phyloP scores from a whole-genome alignment of 768 basidiomycete species.

The Kwoniella shandongensis region DNA sequence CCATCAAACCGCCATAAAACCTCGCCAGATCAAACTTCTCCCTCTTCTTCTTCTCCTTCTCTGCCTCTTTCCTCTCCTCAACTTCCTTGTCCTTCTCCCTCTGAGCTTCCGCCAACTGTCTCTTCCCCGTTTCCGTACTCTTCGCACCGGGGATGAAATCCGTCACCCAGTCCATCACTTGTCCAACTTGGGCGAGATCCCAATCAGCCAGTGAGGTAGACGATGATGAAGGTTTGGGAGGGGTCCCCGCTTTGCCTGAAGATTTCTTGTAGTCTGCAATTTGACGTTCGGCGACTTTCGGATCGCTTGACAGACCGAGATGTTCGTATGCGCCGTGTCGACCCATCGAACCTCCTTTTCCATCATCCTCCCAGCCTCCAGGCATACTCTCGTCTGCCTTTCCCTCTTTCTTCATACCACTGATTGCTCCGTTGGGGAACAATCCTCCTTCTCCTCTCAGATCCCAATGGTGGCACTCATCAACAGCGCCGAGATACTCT shows the following conservation, averaged over 20 bases:
- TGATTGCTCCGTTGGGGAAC: slow-evolving; percentile 38
- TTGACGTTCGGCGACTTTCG: slow-evolving; percentile 1
- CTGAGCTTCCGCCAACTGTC: slow-evolving; percentile 46
- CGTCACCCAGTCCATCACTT: slow-evolving; percentile 54
- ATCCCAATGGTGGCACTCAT: slow-evolving; percentile 95
- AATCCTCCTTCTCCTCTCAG: slow-evolving; percentile 79
- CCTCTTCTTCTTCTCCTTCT: slow-evolving; percentile 35
- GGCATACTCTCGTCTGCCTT: slow-evolving; percentile 29
- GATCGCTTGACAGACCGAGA: slow-evolving; percentile 58
- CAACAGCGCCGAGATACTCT: slow-evolving; percentile 84
- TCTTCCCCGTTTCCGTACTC: slow-evolving; percentile 49
- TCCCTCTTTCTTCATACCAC: slow-evolving; percentile 22
- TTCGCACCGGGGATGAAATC: slow-evolving; percentile 60
- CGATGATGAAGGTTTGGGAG: not conserved
- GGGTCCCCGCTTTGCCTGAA: slow-evolving; percentile 25
- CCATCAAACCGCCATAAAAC: slow-evolving; percentile 83
- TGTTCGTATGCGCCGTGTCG: slow-evolving; percentile 32
- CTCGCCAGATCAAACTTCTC: slow-evolving; percentile 75
- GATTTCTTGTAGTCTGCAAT: slow-evolving; percentile 23
- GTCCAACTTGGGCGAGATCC: slow-evolving; percentile 51
- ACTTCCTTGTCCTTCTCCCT: slow-evolving; percentile 40
- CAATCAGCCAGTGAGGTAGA: slow-evolving; percentile 17
- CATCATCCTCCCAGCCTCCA: slow-evolving; percentile 33
- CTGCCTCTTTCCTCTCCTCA: slow-evolving; percentile 17
- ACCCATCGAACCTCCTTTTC: slow-evolving; percentile 4